A percentile compares a stretch with the other conserved stretches of the same genome.
Evolutionary conservation across 768 basidiomycete genomes (phyloP).

Genomic region (Boletus sp.): DNA sequence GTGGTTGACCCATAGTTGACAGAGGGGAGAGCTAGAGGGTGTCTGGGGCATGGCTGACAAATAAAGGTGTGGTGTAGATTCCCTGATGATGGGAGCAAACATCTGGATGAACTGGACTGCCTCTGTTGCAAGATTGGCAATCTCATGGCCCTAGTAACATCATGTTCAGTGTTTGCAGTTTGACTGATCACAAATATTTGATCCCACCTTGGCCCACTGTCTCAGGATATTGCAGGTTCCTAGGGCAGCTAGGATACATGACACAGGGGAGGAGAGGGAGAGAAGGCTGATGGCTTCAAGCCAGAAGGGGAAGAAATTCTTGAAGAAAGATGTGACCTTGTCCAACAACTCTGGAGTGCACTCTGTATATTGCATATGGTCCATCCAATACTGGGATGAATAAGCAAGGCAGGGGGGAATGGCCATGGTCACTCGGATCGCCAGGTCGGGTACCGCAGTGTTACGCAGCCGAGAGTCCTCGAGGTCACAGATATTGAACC

Average conservation of each 20-base stretch:
- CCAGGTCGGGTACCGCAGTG: conserved; percentile 19
- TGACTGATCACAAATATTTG: not conserved
- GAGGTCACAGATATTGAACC: conserved; percentile 40
- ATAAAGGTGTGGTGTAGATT: conserved; percentile 38
- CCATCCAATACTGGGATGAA: conserved; percentile 37
- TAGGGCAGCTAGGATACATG: conserved; percentile 7
- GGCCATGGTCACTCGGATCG: conserved; percentile 10
- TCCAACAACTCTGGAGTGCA: conserved; percentile 14
- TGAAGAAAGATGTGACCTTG: conserved; percentile 19
- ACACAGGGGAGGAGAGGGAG: conserved; percentile 2
- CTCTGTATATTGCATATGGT: conserved; percentile 20
- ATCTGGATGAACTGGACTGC: conserved; percentile 28
- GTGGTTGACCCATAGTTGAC: conserved; percentile 20
- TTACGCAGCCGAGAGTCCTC: conserved; percentile 34
- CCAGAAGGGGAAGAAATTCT: conserved; percentile 35
- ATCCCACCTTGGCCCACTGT: conserved; percentile 19
- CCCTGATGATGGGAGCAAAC: conserved; percentile 29
- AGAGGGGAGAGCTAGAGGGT: conserved; percentile 27
- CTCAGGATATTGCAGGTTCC: conserved; percentile 6
- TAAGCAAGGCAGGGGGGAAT: conserved; percentile 35
- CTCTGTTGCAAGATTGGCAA: conserved; percentile 22
- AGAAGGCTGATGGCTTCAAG: conserved; percentile 34
- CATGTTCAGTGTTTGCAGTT: not conserved
- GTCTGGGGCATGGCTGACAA: conserved; percentile 37
- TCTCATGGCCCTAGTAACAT: conserved; percentile 9